These are phyloP conservation scores for Astrephomene gubernaculifera DNA, from an alignment of 139 green algal species.

Conservation along the genomic window DNA sequence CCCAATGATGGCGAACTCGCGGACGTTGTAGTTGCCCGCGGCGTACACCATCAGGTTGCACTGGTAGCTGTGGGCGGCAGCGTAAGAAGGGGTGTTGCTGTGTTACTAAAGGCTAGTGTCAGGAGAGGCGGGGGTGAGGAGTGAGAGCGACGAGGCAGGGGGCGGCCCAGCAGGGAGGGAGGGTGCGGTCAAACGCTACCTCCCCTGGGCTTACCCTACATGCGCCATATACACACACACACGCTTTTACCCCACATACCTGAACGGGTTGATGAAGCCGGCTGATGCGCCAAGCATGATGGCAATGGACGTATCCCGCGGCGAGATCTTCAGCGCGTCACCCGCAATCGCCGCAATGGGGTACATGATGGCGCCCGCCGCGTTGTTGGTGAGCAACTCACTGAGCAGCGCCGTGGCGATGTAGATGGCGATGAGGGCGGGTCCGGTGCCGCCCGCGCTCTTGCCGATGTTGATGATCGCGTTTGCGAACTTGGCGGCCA, in stretches of 20 bases:
- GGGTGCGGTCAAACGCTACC: too few relatives aligned
- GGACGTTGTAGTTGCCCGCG: slow-evolving; percentile 68
- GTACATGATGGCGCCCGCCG: slow-evolving; percentile 74
- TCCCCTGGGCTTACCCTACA: too few relatives aligned
- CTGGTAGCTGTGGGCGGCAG: slow-evolving; percentile 62
- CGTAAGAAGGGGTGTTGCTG: too few relatives aligned
- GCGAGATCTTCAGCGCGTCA: slow-evolving; percentile 50
- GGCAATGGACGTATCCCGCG: slow-evolving; percentile 51
- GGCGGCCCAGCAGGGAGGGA: too few relatives aligned
- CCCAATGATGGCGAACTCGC: slow-evolving; percentile 70
- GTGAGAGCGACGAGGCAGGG: too few relatives aligned
- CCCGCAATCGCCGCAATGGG: slow-evolving; percentile 56
- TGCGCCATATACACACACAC: too few relatives aligned
- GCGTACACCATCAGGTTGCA: slow-evolving; percentile 82
- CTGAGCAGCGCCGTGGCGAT: slow-evolving; percentile 61
- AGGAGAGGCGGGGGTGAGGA: too few relatives aligned
- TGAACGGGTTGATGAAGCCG: slow-evolving; percentile 69
- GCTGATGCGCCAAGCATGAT: slow-evolving; percentile 72
- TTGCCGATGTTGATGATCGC: slow-evolving; percentile 46
- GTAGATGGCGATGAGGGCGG: slow-evolving; percentile 59
- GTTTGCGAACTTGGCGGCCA: slow-evolving; percentile 32
- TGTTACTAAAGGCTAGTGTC: too few relatives aligned
- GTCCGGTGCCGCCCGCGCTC: slow-evolving; percentile 28
- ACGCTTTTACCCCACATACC: not conserved
- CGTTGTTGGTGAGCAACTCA: slow-evolving; percentile 79